Evolutionary conservation across 2,329 filamentous ascomycete genomes (phyloP).

Genomic region (Fusarium fujikuroi): DNA sequence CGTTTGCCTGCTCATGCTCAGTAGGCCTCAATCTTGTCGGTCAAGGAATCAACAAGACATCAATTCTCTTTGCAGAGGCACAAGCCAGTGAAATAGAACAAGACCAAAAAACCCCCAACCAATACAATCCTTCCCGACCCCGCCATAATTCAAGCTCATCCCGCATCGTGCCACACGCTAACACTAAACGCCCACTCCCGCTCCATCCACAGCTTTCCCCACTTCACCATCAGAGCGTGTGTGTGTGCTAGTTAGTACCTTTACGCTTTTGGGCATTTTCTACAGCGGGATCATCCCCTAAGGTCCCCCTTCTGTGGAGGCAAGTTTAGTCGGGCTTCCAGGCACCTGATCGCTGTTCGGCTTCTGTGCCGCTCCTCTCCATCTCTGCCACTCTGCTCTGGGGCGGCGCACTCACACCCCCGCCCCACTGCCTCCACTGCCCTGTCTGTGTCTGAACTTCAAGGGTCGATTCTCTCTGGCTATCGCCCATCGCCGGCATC

Average conservation of each 20-base stretch:
- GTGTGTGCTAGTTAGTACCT: not conserved
- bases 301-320: not conserved
- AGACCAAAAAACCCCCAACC: not conserved
- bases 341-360: slow-evolving; percentile 34
- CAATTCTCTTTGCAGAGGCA: slow-evolving; percentile 2
- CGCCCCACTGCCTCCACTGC: slow-evolving; percentile 25
- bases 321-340: slow-evolving; percentile 12
- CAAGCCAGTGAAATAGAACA: not conserved
- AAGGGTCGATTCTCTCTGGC: not conserved
- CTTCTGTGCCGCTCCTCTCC: slow-evolving; percentile 14
- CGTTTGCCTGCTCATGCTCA: not conserved
- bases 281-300: not conserved
- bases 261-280: slow-evolving; percentile 9
- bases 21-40: not conserved
- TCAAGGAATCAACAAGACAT: slow-evolving; percentile 4
- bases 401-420: slow-evolving; percentile 30
- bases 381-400: not conserved
- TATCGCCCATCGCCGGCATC: slow-evolving; percentile 30
- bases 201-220: slow-evolving; percentile 9
- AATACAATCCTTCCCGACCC: slow-evolving; percentile 31
- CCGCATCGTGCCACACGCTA: slow-evolving; percentile 31
- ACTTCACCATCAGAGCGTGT: not conserved
- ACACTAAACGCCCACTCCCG: slow-evolving; percentile 13
- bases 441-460: not conserved
- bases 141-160: slow-evolving; percentile 33